These are phyloP conservation scores for Fagopyrum tataricum DNA, from an alignment of 148 eudicot species.

Conservation along the genomic window DNA sequence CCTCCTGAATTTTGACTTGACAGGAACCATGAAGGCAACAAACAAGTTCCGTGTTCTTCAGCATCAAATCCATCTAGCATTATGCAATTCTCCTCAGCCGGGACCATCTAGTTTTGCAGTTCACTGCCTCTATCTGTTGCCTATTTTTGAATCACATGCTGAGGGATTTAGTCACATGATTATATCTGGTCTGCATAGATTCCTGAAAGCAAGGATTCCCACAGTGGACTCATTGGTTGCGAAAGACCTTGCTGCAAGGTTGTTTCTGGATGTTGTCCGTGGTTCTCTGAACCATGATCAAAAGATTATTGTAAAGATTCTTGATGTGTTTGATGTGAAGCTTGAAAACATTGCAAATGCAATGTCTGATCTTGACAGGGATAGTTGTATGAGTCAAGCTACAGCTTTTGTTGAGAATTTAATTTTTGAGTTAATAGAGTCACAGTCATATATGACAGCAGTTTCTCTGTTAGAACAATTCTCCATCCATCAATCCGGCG, in stretches of 20 bases:
- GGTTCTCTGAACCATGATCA: constrained; percentile 50
- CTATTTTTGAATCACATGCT: constrained; percentile 56
- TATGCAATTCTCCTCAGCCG: constrained; percentile 59
- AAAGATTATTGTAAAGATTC: constrained; percentile 51
- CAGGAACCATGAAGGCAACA: constrained; percentile 81
- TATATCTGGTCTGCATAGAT: constrained; percentile 63
- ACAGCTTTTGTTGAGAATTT: constrained; percentile 52
- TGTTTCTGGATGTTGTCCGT: constrained; percentile 45
- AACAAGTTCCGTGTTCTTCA: constrained; percentile 81
- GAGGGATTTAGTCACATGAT: constrained; percentile 86
- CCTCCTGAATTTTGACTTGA: constrained; percentile 18
- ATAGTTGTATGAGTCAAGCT: constrained; percentile 26
- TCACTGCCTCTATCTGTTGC: constrained; percentile 70
- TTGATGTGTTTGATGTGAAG: constrained; percentile 57
- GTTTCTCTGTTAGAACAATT: constrained; percentile 75
- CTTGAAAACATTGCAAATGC: constrained; percentile 47
- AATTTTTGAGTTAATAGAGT: constrained; percentile 48
- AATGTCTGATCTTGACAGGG: constrained; percentile 29
- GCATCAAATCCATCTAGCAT: constrained; percentile 59
- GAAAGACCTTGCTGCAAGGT: constrained; percentile 49
- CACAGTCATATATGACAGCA: constrained; percentile 65
- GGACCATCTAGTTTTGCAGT: constrained; percentile 71
- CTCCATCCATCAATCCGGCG: constrained; percentile 49
- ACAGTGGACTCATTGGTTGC: constrained; percentile 44
- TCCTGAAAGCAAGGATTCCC: constrained; percentile 35